Conservation (phyloP, 495 filamentous ascomycete genomes). For the Aspergillus diversus region DNA sequence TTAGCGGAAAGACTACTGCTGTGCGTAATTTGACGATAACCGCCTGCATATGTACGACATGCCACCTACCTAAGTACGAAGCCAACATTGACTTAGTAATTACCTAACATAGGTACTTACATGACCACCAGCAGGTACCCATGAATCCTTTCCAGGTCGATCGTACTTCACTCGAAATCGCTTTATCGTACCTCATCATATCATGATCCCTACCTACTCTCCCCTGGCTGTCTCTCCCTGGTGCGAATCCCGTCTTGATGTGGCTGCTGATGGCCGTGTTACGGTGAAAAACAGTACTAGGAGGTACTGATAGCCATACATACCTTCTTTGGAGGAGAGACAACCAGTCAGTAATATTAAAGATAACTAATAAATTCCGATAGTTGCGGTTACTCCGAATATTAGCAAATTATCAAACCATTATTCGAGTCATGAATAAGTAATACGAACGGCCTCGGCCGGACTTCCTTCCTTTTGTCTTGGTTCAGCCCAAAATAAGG, state of each 20-base stretch:
- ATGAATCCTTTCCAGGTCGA: too few relatives aligned
- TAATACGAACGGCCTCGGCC: neutral
- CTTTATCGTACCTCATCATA: too few relatives aligned
- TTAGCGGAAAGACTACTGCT: conserved; percentile 14
- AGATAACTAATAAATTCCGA: neutral
- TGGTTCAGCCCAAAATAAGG: conserved; percentile 11
- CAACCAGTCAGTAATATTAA: neutral
- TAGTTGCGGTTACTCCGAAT: neutral
- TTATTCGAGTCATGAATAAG: conserved; percentile 2
- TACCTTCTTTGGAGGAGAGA: neutral
- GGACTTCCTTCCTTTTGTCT: neutral
- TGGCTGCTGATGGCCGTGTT: neutral
- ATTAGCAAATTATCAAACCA: neutral
- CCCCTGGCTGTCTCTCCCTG: too few relatives aligned
- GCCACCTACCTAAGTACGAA: neutral
- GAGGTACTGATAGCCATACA: neutral
- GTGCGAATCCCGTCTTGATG: too few relatives aligned
- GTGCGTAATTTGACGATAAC: conserved; percentile 23
- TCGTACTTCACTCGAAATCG: too few relatives aligned
- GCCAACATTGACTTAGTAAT: neutral
- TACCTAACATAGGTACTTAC: neutral
- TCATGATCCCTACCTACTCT: too few relatives aligned
- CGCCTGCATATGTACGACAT: conserved; percentile 25
- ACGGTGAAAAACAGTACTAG: neutral
- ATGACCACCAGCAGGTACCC: neutral